These are phyloP conservation scores for Rosa lucieae DNA, from an alignment of 306 rosid genomes.

Conservation along the genomic window DNA sequence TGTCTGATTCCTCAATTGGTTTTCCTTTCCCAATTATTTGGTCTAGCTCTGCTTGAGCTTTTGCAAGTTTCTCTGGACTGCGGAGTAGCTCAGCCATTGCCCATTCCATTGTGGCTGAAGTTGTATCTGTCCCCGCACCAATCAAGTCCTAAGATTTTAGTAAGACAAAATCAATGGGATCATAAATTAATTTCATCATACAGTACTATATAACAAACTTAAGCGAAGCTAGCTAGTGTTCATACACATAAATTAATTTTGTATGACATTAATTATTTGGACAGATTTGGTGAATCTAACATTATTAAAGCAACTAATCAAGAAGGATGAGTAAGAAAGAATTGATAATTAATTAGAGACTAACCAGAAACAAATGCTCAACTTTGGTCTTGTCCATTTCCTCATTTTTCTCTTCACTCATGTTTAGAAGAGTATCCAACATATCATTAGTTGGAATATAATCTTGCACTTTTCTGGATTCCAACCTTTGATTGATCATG, in stretches of 20 bases:
- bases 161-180: neutral
- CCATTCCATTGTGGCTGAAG: slow-evolving; percentile 17
- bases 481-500: slow-evolving; percentile 7
- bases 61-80: neutral
- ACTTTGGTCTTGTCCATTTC: slow-evolving; percentile 2
- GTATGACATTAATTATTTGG: too few species aligned
- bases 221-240: too few species aligned
- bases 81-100: slow-evolving; percentile 23
- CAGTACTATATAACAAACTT: too few species aligned
- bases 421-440: neutral
- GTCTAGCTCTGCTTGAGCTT: slow-evolving; percentile 4
- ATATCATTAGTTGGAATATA: neutral
- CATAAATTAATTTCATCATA: too few species aligned
- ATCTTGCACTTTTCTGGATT: neutral
- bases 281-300: too few species aligned
- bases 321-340: neutral
- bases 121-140: slow-evolving; percentile 14
- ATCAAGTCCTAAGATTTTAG: slow-evolving; percentile 7
- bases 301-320: neutral
- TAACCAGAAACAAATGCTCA: neutral
- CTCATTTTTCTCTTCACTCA: slow-evolving; percentile 6
- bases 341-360: neutral
- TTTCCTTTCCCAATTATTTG: slow-evolving; percentile 16
- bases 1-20: slow-evolving; percentile 11
- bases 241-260: too few species aligned